Percentiles rank a stretch among this genome's conserved stretches.
Evolutionary conservation across 768 basidiomycete species (phyloP).

Genomic region (Auricularia auricula-judae): DNA sequence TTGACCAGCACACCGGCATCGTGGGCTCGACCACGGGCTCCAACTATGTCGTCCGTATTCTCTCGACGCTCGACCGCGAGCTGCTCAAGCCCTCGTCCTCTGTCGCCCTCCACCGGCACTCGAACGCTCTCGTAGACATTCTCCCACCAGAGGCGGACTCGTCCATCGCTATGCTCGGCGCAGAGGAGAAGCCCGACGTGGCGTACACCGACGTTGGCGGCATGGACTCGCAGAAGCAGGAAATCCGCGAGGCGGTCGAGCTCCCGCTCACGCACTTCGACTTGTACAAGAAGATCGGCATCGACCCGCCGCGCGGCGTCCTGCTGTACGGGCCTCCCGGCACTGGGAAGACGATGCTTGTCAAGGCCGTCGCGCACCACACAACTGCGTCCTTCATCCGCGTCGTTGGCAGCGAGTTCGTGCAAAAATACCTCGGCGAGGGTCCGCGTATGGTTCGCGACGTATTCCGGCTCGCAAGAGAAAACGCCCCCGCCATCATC

Average conservation of each 20-base stretch:
- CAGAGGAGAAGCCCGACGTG: conserved; percentile 93
- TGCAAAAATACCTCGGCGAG: conserved; percentile 98
- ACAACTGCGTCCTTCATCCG: conserved; percentile 97
- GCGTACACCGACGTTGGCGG: conserved; percentile 92
- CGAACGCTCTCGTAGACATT: conserved; percentile 96
- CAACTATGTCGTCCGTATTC: conserved; percentile 95
- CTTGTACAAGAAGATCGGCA: conserved; percentile 98
- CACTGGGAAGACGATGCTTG: conserved; percentile 97
- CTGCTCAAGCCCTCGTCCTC: conserved; percentile 94
- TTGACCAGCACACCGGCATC: conserved; percentile 94
- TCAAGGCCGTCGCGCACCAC: conserved; percentile 98
- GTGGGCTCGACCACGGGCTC: conserved; percentile 97
- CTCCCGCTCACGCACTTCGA: conserved; percentile 95
- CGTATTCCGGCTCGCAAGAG: conserved; percentile 93
- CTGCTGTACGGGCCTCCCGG: conserved; percentile 95
- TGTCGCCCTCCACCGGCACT: conserved; percentile 97
- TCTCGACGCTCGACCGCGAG: conserved; percentile 94
- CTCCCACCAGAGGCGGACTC: conserved; percentile 98
- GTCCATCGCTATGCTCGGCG: conserved; percentile 87
- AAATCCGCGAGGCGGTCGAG: conserved; percentile 97
- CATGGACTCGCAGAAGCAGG: conserved; percentile 96
- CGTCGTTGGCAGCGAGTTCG: conserved; percentile 96
- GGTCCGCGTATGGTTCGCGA: conserved; percentile 99
- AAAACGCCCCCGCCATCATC: conserved; percentile 96
- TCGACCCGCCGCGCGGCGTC: conserved; percentile 96